phyloP scores from a whole-genome alignment of 2,329 filamentous ascomycete genomes.

The Sphaerulina vaccinii region DNA sequence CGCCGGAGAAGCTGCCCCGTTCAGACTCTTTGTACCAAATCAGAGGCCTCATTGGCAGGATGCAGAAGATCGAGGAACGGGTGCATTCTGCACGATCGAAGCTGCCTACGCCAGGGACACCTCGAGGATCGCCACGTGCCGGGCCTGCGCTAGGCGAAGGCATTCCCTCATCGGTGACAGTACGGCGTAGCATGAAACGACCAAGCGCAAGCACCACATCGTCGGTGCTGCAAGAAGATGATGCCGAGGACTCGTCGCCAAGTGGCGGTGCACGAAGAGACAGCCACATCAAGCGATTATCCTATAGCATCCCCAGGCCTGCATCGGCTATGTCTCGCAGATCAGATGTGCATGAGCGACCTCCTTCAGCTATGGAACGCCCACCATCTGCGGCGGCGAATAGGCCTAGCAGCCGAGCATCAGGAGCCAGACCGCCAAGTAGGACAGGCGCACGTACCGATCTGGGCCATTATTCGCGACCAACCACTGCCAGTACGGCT shows the following conservation, averaged over 20 bases:
- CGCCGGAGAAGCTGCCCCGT: conserved; percentile 47
- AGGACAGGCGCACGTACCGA: conserved; percentile 46
- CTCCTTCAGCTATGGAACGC: conserved; percentile 29
- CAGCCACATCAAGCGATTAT: conserved; percentile 47
- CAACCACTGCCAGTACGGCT: conserved; percentile 16
- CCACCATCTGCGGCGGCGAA: conserved; percentile 44
- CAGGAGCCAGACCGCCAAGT: conserved; percentile 31
- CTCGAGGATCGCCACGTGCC: conserved; percentile 71
- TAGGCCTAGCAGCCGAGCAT: conserved; percentile 70
- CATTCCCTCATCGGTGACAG: conserved; percentile 57
- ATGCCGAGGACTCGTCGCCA: conserved; percentile 18
- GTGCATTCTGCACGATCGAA: conserved; percentile 91
- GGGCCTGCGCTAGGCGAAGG: conserved; percentile 34
- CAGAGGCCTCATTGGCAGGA: conserved; percentile 88
- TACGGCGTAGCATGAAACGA: conserved; percentile 68
- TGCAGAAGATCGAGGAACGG: conserved; percentile 91
- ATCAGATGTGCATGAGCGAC: conserved; percentile 31
- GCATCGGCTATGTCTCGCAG: conserved; percentile 28
- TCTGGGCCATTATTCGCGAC: conserved; percentile 38
- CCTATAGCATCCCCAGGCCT: conserved; percentile 47
- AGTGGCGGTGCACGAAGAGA: conserved; percentile 24
- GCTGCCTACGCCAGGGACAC: conserved; percentile 78
- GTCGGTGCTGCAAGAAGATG: conserved; percentile 32
- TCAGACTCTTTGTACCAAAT: conserved; percentile 86
- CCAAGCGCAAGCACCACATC: conserved; percentile 50